Base-by-base conservation (phyloP, 306 rosid species). In the Arachis hypogaea region DNA sequence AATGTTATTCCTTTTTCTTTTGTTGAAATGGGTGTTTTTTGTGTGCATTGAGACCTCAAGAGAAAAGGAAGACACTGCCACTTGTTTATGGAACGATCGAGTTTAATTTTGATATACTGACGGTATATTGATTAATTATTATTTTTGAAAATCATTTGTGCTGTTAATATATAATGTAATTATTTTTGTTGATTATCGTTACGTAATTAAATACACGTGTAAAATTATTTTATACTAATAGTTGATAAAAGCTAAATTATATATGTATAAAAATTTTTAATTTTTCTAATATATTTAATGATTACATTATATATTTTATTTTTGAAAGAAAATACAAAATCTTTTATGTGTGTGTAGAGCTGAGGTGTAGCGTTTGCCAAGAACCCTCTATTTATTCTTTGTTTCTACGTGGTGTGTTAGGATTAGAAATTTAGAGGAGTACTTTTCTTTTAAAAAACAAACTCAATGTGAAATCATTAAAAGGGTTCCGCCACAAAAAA, bases 401-500 rank as follows among this genome's bases (percentile, higher is more conserved):
- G 46, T 62, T 72, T 71, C 59, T 60, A 75, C 55, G 41, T 68
- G 60, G 72, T 33, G 38, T 33, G 38, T 60, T 42, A 18, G n/a
- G 43, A 59, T 51, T 11, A n/a, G 36, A 66, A 11, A 22, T 22
- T 22, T 22, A 22, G 28, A 22, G 28, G 29, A 58, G 58, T 71
- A 72, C 72, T 72, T 68, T 52, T 10, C 42, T 72, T 4, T 33
- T 33, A 4, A 33, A 33, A 33, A 67, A 72, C 72, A 59, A 77
- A 72, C 68, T 69, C 64, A 45, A 82, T 60, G 86, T 64, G 86
- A 82, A 78, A 82, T 51, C 59, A 78, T 71, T 66, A 68, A 73
- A 68, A 68, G 50, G 57, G 72, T 47, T 77, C 69, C 65, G 28
- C 28, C 28, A 65, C 30, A 62, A 62, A 66, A 70, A 70, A 72